phyloP scores from a whole-genome alignment of 345 rosid species.

The Murraya koenigii region DNA sequence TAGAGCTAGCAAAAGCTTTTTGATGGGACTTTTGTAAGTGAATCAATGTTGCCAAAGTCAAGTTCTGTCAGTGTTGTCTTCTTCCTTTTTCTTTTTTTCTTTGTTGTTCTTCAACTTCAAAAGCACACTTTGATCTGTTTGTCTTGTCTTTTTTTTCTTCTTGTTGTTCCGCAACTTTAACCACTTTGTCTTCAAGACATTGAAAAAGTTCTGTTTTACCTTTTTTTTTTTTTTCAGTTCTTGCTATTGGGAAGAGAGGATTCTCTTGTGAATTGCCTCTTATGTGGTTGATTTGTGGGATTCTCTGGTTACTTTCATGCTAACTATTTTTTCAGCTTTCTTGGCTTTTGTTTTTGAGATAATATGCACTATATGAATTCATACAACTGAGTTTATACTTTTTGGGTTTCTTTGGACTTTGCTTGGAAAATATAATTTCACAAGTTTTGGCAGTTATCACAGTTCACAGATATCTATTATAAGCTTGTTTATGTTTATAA shows the following conservation, averaged over 20 bases:
- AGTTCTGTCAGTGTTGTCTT: conserved; percentile 4
- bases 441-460: neutral
- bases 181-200: neutral
- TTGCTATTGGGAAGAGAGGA: conserved; percentile 19
- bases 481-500: neutral
- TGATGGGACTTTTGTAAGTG: conserved; percentile 12
- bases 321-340: neutral
- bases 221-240: neutral
- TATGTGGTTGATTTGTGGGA: conserved; percentile 23
- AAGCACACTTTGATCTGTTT: conserved; percentile 4
- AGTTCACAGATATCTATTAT: no score
- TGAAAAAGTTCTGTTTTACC: neutral
- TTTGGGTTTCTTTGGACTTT: neutral
- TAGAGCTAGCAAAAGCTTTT: neutral
- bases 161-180: neutral
- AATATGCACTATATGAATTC: neutral
- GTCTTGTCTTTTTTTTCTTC: conserved; percentile 8
- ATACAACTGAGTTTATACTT: neutral
- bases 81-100: conserved; percentile 15
- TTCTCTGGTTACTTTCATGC: conserved; percentile 34
- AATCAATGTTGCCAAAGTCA: conserved; percentile 17
- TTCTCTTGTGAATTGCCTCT: conserved; percentile 13
- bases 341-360: neutral
- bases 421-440: neutral
- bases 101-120: conserved; percentile 9